Evolutionary conservation across 495 filamentous ascomycete species (phyloP), one percentile per base, ranked within the genome.

Genomic region (Hypomontagnella submonticulosa): DNA sequence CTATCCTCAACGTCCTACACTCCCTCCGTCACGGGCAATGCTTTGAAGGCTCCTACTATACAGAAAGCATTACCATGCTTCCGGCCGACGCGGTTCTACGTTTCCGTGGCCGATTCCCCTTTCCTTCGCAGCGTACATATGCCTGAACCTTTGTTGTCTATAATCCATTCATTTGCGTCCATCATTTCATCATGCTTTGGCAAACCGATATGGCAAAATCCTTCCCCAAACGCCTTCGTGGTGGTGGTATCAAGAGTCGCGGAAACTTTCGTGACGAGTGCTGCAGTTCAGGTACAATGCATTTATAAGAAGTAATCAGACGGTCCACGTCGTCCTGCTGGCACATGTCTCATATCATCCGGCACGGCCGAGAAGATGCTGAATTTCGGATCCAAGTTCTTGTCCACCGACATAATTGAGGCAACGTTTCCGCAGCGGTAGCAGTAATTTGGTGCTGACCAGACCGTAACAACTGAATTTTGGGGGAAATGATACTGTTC

Each of bases 401-500:
- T 90, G 30, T 87, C 87, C 40, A 99, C 87, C 54, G 93, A 94
- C 89, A 97, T 98, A 70, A 99, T 97, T 11, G 91, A 96, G 9
- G 95, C 95, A 34, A 99, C 88, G 69, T 99, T 99, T 50, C 95
- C 95, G 71, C 95, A 99, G 30, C 95, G 91, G 75, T 99, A 99
- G 79, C 95, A 99, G 84, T 99, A 99, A 77, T 99, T 99, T 9
- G 95, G 95, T 0, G 95, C 95, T 27, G 92, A 96, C 95, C 95
- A 99, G 30, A 99, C 95, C 0, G 95, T 99, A n/a, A 97, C 95
- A 51, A 99, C 95, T 19, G 96, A 95, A 72, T 96, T 94, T 72
- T 97, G 89, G 50, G 87, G 78, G 77, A 99, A 99, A 74, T 99
- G 95, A 74, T 92, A 98, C 88, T 92, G 55, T 15, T 37, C 5